A percentile compares a stretch with the other conserved stretches of the same genome.
phyloP scores from a whole-genome alignment of 139 green algal species.

The Closterium sp. region DNA sequence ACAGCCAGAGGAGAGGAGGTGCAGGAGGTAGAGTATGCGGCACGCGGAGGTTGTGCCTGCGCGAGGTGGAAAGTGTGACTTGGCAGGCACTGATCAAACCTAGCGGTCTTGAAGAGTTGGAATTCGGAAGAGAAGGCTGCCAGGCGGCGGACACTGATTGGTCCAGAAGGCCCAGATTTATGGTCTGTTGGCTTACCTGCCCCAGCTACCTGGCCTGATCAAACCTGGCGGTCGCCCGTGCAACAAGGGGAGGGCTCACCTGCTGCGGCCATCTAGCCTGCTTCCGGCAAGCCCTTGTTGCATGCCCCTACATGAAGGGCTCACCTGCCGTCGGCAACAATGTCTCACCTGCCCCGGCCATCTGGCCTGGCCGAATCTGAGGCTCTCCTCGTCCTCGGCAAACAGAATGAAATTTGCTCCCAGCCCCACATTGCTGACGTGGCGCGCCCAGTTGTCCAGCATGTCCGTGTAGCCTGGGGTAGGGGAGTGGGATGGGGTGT shows the following conservation, averaged over 20 bases:
- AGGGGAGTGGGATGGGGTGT: background rate
- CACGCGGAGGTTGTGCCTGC: background rate
- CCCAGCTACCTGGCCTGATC: no score
- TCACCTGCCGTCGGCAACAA: no score
- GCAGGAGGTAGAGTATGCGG: background rate
- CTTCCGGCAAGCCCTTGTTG: no score
- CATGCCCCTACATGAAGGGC: no score
- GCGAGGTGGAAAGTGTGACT: background rate
- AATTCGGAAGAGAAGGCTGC: no score
- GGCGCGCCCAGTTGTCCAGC: no score
- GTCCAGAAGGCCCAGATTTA: background rate
- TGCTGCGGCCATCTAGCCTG: background rate
- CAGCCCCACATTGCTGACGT: no score
- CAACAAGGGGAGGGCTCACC: no score
- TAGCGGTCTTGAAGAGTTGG: no score
- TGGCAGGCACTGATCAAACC: no score
- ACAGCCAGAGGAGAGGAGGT: background rate
- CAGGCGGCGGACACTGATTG: background rate
- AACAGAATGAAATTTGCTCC: no score
- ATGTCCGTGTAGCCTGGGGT: background rate
- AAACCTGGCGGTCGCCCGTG: no score
- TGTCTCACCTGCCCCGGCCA: background rate
- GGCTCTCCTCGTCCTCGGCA: background rate
- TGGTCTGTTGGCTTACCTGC: background rate
- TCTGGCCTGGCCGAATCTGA: background rate